These are phyloP conservation scores for Diutina ranongensis DNA, from an alignment of 1,139 yeast genomes.

Conservation along the genomic window DNA sequence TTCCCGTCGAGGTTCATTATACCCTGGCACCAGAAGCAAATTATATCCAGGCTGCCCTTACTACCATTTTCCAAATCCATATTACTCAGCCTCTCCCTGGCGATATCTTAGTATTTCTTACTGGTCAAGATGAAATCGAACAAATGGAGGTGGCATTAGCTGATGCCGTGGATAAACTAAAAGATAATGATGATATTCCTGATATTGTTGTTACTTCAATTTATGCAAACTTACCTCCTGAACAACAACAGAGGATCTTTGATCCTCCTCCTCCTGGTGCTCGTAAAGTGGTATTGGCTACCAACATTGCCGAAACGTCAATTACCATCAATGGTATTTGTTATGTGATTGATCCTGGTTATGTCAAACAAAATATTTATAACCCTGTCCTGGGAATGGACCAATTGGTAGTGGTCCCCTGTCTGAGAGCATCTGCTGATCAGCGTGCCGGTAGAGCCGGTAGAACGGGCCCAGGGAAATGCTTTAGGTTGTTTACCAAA, in stretches of 20 bases:
- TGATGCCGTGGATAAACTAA: slow-evolving; percentile 56
- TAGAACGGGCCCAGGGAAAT: slow-evolving; percentile 92
- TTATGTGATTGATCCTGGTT: slow-evolving; percentile 88
- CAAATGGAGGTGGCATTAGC: slow-evolving; percentile 58
- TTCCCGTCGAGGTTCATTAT: slow-evolving; percentile 79
- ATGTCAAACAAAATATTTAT: slow-evolving; percentile 77
- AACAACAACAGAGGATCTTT: slow-evolving; percentile 68
- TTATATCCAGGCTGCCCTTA: slow-evolving; percentile 78
- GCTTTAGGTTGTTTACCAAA: slow-evolving; percentile 80
- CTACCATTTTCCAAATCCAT: slow-evolving; percentile 72
- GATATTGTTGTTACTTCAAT: slow-evolving; percentile 71
- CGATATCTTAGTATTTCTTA: slow-evolving; percentile 77
- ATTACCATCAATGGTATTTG: slow-evolving; percentile 88
- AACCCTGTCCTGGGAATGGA: slow-evolving; percentile 87
- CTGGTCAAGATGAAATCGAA: slow-evolving; percentile 92
- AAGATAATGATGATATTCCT: slow-evolving; percentile 22
- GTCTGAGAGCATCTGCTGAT: slow-evolving; percentile 90
- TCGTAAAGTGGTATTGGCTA: slow-evolving; percentile 85
- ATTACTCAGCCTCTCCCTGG: slow-evolving; percentile 48
- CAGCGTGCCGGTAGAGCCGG: slow-evolving; percentile 98
- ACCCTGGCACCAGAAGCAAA: slow-evolving; percentile 85
- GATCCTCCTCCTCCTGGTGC: slow-evolving; percentile 75
- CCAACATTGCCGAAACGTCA: slow-evolving; percentile 95
- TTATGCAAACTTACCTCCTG: slow-evolving; percentile 87
- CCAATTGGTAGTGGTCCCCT: slow-evolving; percentile 70